These are phyloP conservation scores for Stevia rebaudiana DNA, from an alignment of 140 eudicot species.

Conservation along the genomic window DNA sequence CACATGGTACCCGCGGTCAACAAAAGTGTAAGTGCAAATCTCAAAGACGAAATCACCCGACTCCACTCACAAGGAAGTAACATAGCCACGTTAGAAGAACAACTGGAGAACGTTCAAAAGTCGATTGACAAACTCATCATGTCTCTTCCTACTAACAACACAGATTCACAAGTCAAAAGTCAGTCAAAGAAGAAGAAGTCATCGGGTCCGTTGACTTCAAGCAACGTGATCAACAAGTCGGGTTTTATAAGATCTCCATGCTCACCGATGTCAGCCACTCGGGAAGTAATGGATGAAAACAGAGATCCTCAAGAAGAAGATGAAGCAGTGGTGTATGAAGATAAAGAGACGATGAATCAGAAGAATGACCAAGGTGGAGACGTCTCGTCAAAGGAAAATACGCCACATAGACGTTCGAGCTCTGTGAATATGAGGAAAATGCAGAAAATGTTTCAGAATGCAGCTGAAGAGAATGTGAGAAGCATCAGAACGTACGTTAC, in stretches of 20 bases:
- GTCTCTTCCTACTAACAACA: slow-evolving; percentile 66
- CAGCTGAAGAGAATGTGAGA: slow-evolving; percentile 97
- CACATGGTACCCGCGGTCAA: slow-evolving; percentile 39
- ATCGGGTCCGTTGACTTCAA: slow-evolving; percentile 58
- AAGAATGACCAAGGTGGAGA: slow-evolving; percentile 77
- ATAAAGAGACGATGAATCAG: slow-evolving; percentile 47
- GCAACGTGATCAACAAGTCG: slow-evolving; percentile 52
- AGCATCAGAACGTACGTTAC: slow-evolving; percentile 83
- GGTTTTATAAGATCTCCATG: slow-evolving; percentile 71
- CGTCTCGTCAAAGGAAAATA: slow-evolving; percentile 77
- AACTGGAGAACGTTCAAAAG: slow-evolving; percentile 84
- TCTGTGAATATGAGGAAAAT: slow-evolving; percentile 97
- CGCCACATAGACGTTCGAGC: slow-evolving; percentile 85
- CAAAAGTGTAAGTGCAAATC: slow-evolving; percentile 81
- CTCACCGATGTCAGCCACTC: slow-evolving; percentile 68
- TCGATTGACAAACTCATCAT: slow-evolving; percentile 83
- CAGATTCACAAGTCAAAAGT: slow-evolving; percentile 36
- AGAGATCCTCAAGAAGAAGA: slow-evolving; percentile 66
- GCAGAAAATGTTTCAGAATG: slow-evolving; percentile 92
- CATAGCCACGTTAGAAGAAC: slow-evolving; percentile 84
- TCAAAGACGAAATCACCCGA: slow-evolving; percentile 83
- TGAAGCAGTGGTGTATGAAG: slow-evolving; percentile 33
- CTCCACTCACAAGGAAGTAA: slow-evolving; percentile 85
- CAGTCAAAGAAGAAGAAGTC: slow-evolving; percentile 65
- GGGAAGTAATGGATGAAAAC: slow-evolving; percentile 71